Base-by-base conservation (phyloP, 495 filamentous ascomycete species). In the Podospora pseudopauciseta region DNA sequence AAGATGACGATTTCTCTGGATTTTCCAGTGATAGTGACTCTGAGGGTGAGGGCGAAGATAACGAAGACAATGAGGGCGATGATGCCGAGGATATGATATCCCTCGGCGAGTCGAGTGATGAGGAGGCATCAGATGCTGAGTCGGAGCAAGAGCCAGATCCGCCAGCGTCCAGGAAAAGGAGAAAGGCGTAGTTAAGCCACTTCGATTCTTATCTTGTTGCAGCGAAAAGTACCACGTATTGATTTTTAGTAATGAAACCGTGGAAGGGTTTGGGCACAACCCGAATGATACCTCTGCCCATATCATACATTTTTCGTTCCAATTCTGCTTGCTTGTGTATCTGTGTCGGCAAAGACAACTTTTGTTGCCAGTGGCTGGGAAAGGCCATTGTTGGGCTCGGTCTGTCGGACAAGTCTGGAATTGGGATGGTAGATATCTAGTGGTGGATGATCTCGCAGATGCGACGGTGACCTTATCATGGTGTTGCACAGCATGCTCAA, bases 41-140 rank as follows among this genome's bases (percentile, higher is more conserved):
- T 16, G 73, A 80, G 23, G 76, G 71, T 7, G 79, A 76, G 56
- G 81, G 80, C 13, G 78, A 78, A 55, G 72, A 78, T 28, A 78
- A 72, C 27, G 71, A 72, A 34, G 73, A 74, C 30, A 76, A 75
- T 61, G 73, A 74, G 30, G 73, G 67, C 26, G 74, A 63, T 53
- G 77, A 70, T 59, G 79, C 80, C 13, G 83, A 83, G 71, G 84
- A 84, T 68, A 81, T 86, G 79, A 83, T 79, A 77, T 81, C 83
- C 78, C 77, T 86, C 49, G 82, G 80, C 59, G 83, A 81, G 60
- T 78, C 83, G 55, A 82, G 81, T 66, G 82, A 84, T 64, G 82
- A 81, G 56, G 81, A 82, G 20, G 82, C 82, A 19, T 72, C 71
- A 23, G 72, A 78, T 63, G 75, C 68, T 18, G 65, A 73, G 18